A percentile compares a stretch with the other conserved stretches of the same genome.
Evolutionary conservation across 1,284 basidiomycete species (phyloP).

Genomic region (Trichosporon sp.): DNA sequence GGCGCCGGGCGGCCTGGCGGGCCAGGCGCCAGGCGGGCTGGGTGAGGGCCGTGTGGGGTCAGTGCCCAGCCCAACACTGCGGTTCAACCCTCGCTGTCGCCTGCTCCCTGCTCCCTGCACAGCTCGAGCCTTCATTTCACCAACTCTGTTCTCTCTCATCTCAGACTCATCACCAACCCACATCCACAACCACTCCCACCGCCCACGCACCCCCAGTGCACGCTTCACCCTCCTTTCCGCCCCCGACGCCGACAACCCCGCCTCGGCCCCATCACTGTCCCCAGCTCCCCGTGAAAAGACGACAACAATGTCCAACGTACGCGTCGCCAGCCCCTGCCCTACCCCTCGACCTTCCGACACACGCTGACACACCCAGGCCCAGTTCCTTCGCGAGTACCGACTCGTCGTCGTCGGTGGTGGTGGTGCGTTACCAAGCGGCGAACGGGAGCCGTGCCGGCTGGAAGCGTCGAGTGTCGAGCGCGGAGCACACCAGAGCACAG

Average conservation of each 20-base stretch:
- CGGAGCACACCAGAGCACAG: not conserved
- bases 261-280: not conserved
- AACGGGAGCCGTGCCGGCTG: not conserved
- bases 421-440: conserved; percentile 58
- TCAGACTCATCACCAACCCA: not conserved
- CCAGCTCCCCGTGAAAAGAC: not conserved
- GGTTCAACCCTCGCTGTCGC: not conserved
- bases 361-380: conserved; percentile 57
- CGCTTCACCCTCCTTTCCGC: not conserved
- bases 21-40: too few species aligned
- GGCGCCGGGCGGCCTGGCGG: too few species aligned
- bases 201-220: not conserved
- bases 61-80: not conserved
- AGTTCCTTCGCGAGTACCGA: conserved; percentile 92
- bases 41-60: too few species aligned
- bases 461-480: not conserved
- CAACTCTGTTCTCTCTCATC: not conserved
- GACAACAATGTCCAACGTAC: conserved; percentile 15
- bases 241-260: not conserved
- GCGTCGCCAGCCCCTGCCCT: not conserved
- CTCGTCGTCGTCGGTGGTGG: conserved; percentile 97
- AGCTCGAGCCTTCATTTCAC: conserved; percentile 4
- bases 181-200: not conserved
- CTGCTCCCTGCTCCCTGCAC: not conserved
- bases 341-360: not conserved